Conservation (phyloP, 148 eudicot species). For the Vaccinium corymbosum region DNA sequence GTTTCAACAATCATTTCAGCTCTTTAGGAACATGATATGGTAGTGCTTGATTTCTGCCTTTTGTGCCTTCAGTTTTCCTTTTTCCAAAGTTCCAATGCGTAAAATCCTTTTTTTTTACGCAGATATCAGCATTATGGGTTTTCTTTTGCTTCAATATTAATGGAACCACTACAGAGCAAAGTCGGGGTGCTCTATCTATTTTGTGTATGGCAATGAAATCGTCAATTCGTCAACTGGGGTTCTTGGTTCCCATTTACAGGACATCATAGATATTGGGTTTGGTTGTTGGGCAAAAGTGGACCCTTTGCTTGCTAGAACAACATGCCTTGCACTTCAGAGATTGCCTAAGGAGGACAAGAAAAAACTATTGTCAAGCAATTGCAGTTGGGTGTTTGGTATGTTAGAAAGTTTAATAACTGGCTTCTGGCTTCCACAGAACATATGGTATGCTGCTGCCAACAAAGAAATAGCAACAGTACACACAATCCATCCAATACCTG, state of each 20-base stretch:
- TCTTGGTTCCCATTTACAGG: slow-evolving; percentile 82
- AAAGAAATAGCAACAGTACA: slow-evolving; percentile 80
- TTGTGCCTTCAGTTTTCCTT: neutral
- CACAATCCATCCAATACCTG: slow-evolving; percentile 84
- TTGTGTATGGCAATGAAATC: slow-evolving; percentile 95
- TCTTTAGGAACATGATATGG: neutral
- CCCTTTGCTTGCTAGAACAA: slow-evolving; percentile 94
- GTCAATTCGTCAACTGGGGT: slow-evolving; percentile 35
- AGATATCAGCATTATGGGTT: slow-evolving; percentile 96
- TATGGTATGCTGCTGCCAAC: slow-evolving; percentile 92
- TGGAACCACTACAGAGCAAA: slow-evolving; percentile 86
- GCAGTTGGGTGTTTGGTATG: slow-evolving; percentile 60
- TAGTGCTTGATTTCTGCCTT: neutral
- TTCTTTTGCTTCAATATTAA: slow-evolving; percentile 87
- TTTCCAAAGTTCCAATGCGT: slow-evolving; percentile 3
- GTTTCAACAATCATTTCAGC: neutral
- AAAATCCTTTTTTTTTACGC: slow-evolving; percentile 17
- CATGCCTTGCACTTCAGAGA: slow-evolving; percentile 83
- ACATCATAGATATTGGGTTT: slow-evolving; percentile 92
- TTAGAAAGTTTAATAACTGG: slow-evolving; percentile 68
- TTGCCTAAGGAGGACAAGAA: slow-evolving; percentile 81
- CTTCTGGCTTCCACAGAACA: slow-evolving; percentile 70
- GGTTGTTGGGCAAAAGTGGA: slow-evolving; percentile 97
- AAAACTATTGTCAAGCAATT: slow-evolving; percentile 58
- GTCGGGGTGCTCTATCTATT: slow-evolving; percentile 85